phyloP scores from a whole-genome alignment of 176 grass and related monocot genomes.

The Paspalum notatum region DNA sequence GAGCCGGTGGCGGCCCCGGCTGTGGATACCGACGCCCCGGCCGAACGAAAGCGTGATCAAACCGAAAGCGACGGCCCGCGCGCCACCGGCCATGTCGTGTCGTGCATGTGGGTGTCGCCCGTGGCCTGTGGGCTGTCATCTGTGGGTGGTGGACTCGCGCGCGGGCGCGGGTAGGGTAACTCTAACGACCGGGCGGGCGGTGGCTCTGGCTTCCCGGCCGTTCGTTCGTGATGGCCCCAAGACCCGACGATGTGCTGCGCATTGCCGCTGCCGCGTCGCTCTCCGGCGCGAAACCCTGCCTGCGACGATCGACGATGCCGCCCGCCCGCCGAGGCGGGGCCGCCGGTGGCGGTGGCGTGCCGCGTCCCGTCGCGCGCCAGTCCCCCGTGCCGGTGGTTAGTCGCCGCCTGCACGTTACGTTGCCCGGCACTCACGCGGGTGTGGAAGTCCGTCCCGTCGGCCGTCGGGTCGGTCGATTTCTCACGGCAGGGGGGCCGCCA shows the following conservation, averaged over 20 bases:
- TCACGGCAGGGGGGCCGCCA: too few species aligned
- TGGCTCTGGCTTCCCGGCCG: neutral
- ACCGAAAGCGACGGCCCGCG: slow-evolving; percentile 8
- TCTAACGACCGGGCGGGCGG: neutral
- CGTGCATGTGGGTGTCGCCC: neutral
- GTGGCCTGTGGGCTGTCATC: too few species aligned
- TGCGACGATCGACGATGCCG: neutral
- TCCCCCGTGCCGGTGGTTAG: slow-evolving; percentile 8
- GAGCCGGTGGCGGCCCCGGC: neutral
- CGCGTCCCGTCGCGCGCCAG: slow-evolving; percentile 8
- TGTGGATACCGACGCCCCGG: neutral
- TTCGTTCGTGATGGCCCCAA: slow-evolving; percentile 6
- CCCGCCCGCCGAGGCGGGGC: neutral
- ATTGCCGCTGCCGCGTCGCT: slow-evolving; percentile 33
- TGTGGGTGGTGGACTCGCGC: neutral
- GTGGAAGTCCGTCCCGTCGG: neutral
- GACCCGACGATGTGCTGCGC: neutral
- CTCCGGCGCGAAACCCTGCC: slow-evolving; percentile 41
- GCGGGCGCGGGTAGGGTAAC: neutral
- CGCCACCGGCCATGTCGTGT: neutral
- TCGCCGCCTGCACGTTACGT: neutral
- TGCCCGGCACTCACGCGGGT: neutral
- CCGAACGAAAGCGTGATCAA: neutral
- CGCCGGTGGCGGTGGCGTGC: neutral
- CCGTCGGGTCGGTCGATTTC: neutral